Evolutionary conservation across 352 stramenopile genomes (phyloP), one percentile per base, ranked within the genome.

Genomic region (Phytopythium aichiense): DNA sequence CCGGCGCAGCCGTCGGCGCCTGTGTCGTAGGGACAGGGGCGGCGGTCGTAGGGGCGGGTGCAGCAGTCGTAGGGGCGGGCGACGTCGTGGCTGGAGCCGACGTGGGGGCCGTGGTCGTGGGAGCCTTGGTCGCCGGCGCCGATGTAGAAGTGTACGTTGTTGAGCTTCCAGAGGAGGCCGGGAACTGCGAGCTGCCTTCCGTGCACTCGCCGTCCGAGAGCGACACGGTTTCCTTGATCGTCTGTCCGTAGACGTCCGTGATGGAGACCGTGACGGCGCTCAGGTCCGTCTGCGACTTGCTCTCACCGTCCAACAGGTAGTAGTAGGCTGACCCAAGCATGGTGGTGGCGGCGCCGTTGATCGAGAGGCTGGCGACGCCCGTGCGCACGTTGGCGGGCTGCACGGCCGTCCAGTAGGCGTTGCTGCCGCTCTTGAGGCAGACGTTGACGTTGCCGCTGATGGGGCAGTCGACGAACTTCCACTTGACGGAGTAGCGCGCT

Each of bases 391-490:
- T 81, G 23, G 74, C 69, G 12, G 77, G 77, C 61, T 86, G 77
- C 35, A 86, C 56, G 1, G 69, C 77, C 53, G 66, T 68, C 77
- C 77, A 86, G 60, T 54, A 80, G 43, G 66, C 65, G 65, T 84
- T 86, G 49, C 72, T 81, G 7, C 77, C 77, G 22, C 67, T 57
- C 55, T 86, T 86, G 8, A 86, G 68, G 64, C 77, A 86, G 56
- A 77, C 80, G 58, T 83, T 77, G 57, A 86, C 56, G 55, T 86
- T 79, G 18, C 74, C 60, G 52, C 48, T 60, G 16, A 86, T 65
- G 1, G 79, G 81, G 59, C 84, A 92, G 63, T 89, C 79, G 35
- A 91, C 81, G 50, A 90, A 92, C 28, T 68, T 63, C 84, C 84
- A 92, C 16, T 71, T 58, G 61, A 92, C 73, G 40, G 66, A 77